Percentiles rank a stretch among this genome's conserved stretches.
Evolutionary conservation across 345 rosid genomes (phyloP).

Genomic region (Moricandia moricandioides): DNA sequence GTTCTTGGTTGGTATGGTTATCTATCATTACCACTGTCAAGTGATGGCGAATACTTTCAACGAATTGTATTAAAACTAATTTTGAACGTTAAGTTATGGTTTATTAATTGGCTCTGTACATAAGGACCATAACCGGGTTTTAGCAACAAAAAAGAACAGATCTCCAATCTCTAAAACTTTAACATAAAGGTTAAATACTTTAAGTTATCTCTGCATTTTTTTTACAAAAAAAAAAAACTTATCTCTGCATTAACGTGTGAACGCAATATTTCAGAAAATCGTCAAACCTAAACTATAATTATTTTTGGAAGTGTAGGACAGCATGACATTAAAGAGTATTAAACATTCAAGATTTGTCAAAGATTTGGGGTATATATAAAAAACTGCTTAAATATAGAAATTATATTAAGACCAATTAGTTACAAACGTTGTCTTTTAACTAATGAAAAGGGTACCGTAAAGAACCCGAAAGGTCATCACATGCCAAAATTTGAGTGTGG

Average conservation of each 20-base stretch:
- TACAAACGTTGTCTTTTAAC: conserved; percentile 14
- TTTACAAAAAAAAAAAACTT: too few relatives aligned
- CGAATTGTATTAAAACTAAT: not conserved
- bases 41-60: not conserved
- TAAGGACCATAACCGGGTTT: not conserved
- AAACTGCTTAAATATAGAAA: not conserved
- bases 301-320: not conserved
- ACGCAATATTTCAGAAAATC: conserved; percentile 9
- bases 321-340: conserved; percentile 5
- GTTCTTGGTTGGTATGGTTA: not conserved
- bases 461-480: conserved; percentile 26
- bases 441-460: conserved; percentile 2
- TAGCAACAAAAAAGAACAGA: not conserved
- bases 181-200: not conserved
- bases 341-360: conserved; percentile 22
- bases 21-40: not conserved
- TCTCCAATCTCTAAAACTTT: not conserved
- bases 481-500: conserved; percentile 9
- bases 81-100: not conserved
- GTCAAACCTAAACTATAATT: conserved; percentile 7
- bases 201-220: conserved; percentile 9
- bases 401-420: not conserved
- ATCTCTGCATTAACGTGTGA: not conserved
- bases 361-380: not conserved
- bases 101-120: not conserved